A percentile compares a stretch with the other conserved stretches of the same genome.
Evolutionary conservation across 768 basidiomycete species (phyloP).

Genomic region (Clitopilus passeckerianus): DNA sequence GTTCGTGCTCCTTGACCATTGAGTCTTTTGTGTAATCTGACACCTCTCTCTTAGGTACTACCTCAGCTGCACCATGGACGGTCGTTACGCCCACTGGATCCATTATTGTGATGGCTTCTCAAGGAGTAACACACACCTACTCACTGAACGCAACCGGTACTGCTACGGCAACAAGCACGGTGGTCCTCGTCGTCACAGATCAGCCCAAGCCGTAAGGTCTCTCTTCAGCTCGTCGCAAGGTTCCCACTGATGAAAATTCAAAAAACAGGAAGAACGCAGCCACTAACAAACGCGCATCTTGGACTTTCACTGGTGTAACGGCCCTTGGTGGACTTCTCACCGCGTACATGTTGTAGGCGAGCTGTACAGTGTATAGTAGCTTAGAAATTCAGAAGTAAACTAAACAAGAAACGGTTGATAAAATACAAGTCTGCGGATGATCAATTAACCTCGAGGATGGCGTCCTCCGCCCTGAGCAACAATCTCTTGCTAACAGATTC

Average conservation of each 20-base stretch:
- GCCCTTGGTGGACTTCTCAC: background rate
- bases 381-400: slow-evolving; percentile 1
- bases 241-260: background rate
- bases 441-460: slow-evolving; percentile 71
- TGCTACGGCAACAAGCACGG: background rate
- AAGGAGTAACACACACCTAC: slow-evolving; percentile 3
- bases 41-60: background rate
- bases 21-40: background rate
- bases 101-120: slow-evolving; percentile 6
- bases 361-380: background rate
- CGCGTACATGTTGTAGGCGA: background rate
- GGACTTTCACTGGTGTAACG: background rate
- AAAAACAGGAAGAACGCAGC: background rate
- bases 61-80: slow-evolving; percentile 7
- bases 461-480: slow-evolving; percentile 71
- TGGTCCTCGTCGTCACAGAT: background rate
- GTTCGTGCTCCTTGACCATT: background rate
- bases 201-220: background rate
- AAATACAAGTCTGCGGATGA: slow-evolving; percentile 4
- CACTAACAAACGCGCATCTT: background rate
- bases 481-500: slow-evolving; percentile 53
- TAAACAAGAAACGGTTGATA: background rate
- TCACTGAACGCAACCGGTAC: background rate
- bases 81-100: slow-evolving; percentile 9
- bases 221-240: background rate